A percentile compares a stretch with the other conserved stretches of the same genome.
phyloP scores from a whole-genome alignment of 352 stramenopile species.

The Elongisporangium anandrum region DNA sequence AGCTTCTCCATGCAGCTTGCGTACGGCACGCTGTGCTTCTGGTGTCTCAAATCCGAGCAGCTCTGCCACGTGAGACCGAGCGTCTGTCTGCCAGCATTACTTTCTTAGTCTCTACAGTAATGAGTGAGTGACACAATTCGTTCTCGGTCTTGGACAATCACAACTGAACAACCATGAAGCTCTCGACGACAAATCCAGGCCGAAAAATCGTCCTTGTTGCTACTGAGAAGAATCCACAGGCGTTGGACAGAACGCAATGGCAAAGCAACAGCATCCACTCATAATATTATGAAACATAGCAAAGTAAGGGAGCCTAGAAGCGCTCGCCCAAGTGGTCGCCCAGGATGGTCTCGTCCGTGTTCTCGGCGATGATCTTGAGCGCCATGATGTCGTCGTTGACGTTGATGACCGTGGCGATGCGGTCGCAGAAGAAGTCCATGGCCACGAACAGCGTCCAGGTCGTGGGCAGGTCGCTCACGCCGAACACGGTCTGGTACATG shows the following conservation, averaged over 20 bases:
- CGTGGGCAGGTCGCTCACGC: slow-evolving; percentile 31
- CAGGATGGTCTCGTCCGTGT: slow-evolving; percentile 65
- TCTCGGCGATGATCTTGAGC: slow-evolving; percentile 70
- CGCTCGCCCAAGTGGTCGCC: slow-evolving; percentile 47
- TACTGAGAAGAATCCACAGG: not conserved
- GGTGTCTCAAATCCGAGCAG: not conserved
- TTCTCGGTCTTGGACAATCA: too few relatives aligned
- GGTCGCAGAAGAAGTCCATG: slow-evolving; percentile 64
- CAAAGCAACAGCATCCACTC: not conserved
- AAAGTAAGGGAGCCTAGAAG: not conserved
- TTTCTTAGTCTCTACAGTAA: too few relatives aligned
- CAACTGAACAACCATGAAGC: not conserved
- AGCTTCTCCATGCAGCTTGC: not conserved
- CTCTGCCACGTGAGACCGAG: too few relatives aligned
- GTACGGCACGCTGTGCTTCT: too few relatives aligned
- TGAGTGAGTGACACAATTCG: too few relatives aligned
- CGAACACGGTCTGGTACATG: slow-evolving; percentile 66
- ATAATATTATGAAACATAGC: not conserved
- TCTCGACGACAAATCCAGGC: not conserved
- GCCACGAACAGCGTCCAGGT: slow-evolving; percentile 57
- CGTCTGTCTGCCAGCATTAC: too few relatives aligned
- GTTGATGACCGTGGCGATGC: slow-evolving; percentile 61
- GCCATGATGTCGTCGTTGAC: slow-evolving; percentile 81
- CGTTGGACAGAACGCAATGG: not conserved
- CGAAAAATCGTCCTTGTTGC: not conserved